phyloP scores from a whole-genome alignment of 139 green algal genomes.

The Mesotaenium endlicherianum region DNA sequence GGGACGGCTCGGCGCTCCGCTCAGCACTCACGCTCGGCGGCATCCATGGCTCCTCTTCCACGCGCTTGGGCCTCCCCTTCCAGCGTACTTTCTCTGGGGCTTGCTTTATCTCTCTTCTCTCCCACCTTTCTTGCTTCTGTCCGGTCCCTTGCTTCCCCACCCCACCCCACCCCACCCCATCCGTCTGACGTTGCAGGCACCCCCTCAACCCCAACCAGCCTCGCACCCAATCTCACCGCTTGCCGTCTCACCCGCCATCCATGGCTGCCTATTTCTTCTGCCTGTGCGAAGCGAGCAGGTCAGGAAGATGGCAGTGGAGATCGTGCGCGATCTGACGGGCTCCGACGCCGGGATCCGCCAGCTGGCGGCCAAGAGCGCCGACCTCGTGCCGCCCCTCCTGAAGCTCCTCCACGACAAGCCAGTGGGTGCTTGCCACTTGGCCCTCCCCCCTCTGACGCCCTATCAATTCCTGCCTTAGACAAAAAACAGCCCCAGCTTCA shows the following conservation, averaged over 20 bases:
- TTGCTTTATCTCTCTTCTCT: not conserved
- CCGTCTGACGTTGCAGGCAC: too few species aligned
- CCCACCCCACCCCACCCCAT: not conserved
- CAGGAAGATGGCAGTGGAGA: constrained; percentile 57
- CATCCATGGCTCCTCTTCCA: too few species aligned
- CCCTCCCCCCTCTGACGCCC: not conserved
- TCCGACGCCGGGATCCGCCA: constrained; percentile 61
- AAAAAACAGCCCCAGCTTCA: not conserved
- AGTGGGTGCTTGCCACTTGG: not conserved
- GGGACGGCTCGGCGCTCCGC: too few species aligned
- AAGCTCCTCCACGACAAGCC: constrained; percentile 42
- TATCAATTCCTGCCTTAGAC: not conserved
- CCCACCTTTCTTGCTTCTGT: not conserved
- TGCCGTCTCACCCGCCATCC: not conserved
- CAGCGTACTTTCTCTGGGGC: not conserved
- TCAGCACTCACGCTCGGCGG: too few species aligned
- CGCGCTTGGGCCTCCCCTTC: too few species aligned
- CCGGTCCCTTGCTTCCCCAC: not conserved
- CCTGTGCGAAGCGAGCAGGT: constrained; percentile 30
- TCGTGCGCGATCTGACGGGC: constrained; percentile 67
- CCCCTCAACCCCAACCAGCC: not conserved
- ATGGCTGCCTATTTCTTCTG: not conserved
- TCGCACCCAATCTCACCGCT: not conserved
- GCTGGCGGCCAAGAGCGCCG: constrained; percentile 37
- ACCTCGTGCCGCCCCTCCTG: constrained; percentile 63